Base-by-base conservation (phyloP, 345 rosid genomes). In the Euphorbia pulcherrima region DNA sequence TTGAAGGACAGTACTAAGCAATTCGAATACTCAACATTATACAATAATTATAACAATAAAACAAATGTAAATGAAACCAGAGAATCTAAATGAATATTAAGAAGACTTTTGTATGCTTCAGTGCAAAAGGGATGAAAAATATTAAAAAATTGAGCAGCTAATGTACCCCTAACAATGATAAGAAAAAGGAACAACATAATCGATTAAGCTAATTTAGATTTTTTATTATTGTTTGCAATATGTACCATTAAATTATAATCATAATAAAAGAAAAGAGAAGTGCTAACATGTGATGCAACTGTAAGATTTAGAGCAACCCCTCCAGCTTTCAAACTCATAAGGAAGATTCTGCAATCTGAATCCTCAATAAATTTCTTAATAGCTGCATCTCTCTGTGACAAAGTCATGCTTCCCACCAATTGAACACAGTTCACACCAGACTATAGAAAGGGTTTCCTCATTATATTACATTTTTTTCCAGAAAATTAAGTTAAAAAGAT, bases 291-390 rank as follows among this genome's bases (percentile, higher is more conserved):
- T 18, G 99, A 94, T 52, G 99, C 99, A n/a, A 88, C 92, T 8
- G 99, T 94, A 66, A 94, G 83, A 77, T 91, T 94, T 24, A 94
- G 92, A 18, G 99, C 99, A 56, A 91, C 83, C 54, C 99, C 97
- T 72, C 99, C 99, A 30, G 97, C 97, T 81, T 94, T 91, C 80
- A 94, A 80, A 78, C 99, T 89, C 87, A 91, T 84, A 12, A 93
- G 83, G 79, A 93, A 93, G 61, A 93, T 83, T 83, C 73, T 93
- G 84, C 99, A 93, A 51, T 88, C 86, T 30, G 99, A 89, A 76
- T 89, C 96, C 68, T 89, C 91, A 33, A 79, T 85, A 73, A 93
- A 93, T 73, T 73, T 89, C 72, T 86, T 93, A 71, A 93, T 90
- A 44, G 96, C 97, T 56, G 77, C 79, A 83, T 89, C 97, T 81